These are phyloP conservation scores for Parathielavia appendiculata DNA, from an alignment of 495 filamentous ascomycete genomes.

Conservation along the genomic window DNA sequence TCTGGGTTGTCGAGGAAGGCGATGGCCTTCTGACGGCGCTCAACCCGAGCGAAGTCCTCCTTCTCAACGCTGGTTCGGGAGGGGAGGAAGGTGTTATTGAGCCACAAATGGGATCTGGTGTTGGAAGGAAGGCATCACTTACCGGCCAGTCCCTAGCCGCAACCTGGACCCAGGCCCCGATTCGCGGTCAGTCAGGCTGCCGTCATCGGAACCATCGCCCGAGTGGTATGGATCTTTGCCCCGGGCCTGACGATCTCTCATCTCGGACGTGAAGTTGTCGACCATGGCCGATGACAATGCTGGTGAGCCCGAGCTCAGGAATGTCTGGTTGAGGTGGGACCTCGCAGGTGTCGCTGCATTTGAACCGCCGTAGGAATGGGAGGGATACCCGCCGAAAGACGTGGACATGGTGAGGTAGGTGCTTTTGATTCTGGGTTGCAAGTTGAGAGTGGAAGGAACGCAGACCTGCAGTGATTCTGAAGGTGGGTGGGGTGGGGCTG, in stretches of 20 bases:
- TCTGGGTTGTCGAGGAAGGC: conserved; percentile 48
- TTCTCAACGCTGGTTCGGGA: conserved; percentile 14
- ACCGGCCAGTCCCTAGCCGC: conserved; percentile 20
- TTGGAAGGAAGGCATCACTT: background rate
- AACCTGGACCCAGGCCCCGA: conserved; percentile 12
- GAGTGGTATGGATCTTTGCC: conserved; percentile 46
- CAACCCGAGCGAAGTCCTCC: conserved; percentile 28
- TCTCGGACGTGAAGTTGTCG: conserved; percentile 33
- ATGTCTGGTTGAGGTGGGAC: conserved; percentile 9
- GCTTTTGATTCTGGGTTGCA: background rate
- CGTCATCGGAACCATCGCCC: conserved; percentile 26
- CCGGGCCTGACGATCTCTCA: conserved; percentile 51
- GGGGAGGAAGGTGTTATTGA: conserved; percentile 1
- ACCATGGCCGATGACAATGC: conserved; percentile 15
- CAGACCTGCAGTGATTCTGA: too few relatives aligned
- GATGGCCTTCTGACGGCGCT: conserved; percentile 40
- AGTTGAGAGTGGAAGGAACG: too few relatives aligned
- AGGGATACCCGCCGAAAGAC: conserved; percentile 1
- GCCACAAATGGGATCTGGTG: background rate
- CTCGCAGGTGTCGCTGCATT: background rate
- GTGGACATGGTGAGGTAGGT: conserved; percentile 2
- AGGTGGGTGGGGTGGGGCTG: too few relatives aligned
- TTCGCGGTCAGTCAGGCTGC: conserved; percentile 25
- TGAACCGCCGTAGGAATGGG: background rate
- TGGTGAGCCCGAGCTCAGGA: background rate